Percentiles rank a stretch among this genome's conserved stretches.
Evolutionary conservation across 2,329 filamentous ascomycete species (phyloP).

Genomic region (Emmonsia crescens): DNA sequence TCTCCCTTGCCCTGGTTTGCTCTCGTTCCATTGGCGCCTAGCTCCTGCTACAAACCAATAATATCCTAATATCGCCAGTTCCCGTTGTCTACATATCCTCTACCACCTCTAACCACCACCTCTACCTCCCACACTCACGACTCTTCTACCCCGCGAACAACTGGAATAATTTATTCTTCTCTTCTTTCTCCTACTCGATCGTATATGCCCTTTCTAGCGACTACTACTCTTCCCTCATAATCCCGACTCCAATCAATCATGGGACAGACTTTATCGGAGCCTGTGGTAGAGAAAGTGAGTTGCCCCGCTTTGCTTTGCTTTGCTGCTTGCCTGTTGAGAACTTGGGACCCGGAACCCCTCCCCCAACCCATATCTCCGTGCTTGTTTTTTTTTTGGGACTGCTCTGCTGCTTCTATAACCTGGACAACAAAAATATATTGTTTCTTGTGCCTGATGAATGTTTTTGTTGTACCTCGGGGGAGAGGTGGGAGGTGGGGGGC

Average conservation of each 20-base stretch:
- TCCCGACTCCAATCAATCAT: constrained; percentile 45
- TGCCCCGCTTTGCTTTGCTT: constrained; percentile 12
- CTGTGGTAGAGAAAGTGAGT: constrained; percentile 95
- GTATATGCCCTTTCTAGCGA: constrained; percentile 20
- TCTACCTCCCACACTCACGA: constrained; percentile 13
- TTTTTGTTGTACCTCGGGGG: neutral
- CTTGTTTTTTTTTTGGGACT: constrained; percentile 3
- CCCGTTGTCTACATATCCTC: neutral
- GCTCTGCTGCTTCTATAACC: neutral
- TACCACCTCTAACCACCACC: neutral
- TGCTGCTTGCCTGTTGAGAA: neutral
- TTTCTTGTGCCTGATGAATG: neutral
- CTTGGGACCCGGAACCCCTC: neutral
- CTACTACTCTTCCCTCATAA: constrained; percentile 15
- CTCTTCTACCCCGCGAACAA: constrained; percentile 14
- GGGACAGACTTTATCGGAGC: constrained; percentile 99
- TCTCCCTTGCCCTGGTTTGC: neutral
- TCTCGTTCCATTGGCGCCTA: neutral
- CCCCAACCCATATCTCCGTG: neutral
- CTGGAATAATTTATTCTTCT: constrained; percentile 16
- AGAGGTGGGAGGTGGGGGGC: too few species aligned
- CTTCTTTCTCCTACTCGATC: constrained; percentile 17
- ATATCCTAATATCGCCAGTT: too few species aligned
- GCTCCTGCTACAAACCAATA: too few species aligned
- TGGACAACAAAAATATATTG: neutral